A percentile compares a stretch with the other conserved stretches of the same genome.
These are phyloP conservation scores for Scedosporium apiospermum DNA, from an alignment of 2,329 filamentous ascomycete species.

Conservation along the genomic window DNA sequence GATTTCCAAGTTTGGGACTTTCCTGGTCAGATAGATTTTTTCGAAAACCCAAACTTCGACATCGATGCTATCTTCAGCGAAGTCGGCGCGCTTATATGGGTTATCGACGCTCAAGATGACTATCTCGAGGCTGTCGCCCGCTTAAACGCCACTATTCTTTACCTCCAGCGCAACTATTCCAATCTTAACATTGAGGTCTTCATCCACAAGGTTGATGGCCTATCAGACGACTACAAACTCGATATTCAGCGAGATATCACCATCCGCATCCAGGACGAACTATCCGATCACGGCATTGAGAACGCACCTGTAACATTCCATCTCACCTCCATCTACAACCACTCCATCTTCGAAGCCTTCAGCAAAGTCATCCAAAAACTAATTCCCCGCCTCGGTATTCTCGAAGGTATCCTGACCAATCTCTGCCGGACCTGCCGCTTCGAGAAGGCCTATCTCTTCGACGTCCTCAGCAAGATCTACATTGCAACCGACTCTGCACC, in stretches of 20 bases:
- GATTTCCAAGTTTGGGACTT: constrained; percentile 99
- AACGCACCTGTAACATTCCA: constrained; percentile 93
- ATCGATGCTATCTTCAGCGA: constrained; percentile 90
- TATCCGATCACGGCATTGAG: constrained; percentile 86
- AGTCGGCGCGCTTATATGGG: constrained; percentile 92
- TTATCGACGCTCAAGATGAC: constrained; percentile 96
- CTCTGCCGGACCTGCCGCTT: constrained; percentile 89
- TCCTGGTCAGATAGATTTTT: constrained; percentile 82
- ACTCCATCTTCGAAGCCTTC: constrained; percentile 96
- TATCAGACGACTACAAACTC: constrained; percentile 91
- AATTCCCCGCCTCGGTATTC: constrained; percentile 82
- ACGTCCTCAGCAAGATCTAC: constrained; percentile 96
- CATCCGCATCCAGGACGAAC: constrained; percentile 90
- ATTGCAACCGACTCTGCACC: constrained; percentile 92
- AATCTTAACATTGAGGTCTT: constrained; percentile 97
- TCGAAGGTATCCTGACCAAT: constrained; percentile 90
- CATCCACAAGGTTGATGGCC: constrained; percentile 97
- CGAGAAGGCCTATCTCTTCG: constrained; percentile 96
- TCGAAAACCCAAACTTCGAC: constrained; percentile 81
- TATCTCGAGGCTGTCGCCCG: constrained; percentile 85
- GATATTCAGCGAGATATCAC: constrained; percentile 96
- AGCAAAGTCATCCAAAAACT: constrained; percentile 98
- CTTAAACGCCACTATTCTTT: constrained; percentile 80
- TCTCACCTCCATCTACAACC: constrained; percentile 95
- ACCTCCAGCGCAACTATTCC: constrained; percentile 79